phyloP scores from a whole-genome alignment of 2,329 filamentous ascomycete species.

The Beauveria australis region DNA sequence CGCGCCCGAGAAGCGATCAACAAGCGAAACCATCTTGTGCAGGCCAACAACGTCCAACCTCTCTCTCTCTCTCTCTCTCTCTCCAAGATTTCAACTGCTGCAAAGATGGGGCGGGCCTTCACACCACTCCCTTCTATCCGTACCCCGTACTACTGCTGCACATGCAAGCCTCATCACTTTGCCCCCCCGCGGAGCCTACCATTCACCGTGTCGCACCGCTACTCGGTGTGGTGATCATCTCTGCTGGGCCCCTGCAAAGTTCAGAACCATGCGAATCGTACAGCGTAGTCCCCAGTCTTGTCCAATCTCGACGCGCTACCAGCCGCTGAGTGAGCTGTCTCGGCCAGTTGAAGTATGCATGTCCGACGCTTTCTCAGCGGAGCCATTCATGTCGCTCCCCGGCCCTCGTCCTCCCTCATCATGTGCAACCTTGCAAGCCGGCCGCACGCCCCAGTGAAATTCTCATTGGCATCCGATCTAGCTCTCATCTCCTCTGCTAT shows the following conservation, averaged over 20 bases:
- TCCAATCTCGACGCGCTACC: conserved; percentile 6
- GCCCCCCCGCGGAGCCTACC: not conserved
- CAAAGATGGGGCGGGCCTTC: not conserved
- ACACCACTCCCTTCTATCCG: not conserved
- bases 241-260: not conserved
- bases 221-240: conserved; percentile 1
- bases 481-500: not conserved
- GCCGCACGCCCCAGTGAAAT: not conserved
- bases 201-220: conserved; percentile 2
- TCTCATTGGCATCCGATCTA: conserved; percentile 2
- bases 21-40: too few species aligned
- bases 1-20: too few species aligned
- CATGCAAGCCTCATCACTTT: conserved; percentile 9
- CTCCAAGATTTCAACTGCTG: too few species aligned
- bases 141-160: not conserved
- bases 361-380: not conserved
- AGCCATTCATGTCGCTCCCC: conserved; percentile 8
- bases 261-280: not conserved
- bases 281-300: not conserved
- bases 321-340: conserved; percentile 2
- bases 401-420: not conserved
- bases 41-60: too few species aligned
- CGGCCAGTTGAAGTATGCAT: not conserved
- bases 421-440: not conserved
- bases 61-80: too few species aligned